Percentiles rank a stretch among this genome's conserved stretches.
These are phyloP conservation scores for Pyrenophora seminiperda DNA, from an alignment of 2,329 filamentous ascomycete species.

Conservation along the genomic window DNA sequence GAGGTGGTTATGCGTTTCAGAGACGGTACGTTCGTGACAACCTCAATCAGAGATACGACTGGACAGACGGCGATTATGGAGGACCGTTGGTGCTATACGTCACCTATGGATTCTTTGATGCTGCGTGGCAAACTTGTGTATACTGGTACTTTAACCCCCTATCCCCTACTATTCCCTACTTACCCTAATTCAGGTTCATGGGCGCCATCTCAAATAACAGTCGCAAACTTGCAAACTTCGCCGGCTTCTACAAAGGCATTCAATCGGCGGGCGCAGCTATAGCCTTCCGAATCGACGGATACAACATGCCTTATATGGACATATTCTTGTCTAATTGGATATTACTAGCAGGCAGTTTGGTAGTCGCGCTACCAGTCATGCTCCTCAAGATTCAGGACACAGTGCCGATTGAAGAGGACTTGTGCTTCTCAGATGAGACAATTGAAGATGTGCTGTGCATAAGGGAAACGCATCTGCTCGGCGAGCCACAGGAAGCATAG, in stretches of 20 bases:
- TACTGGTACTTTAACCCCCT: constrained; percentile 68
- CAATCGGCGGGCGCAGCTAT: constrained; percentile 81
- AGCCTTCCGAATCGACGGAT: constrained; percentile 69
- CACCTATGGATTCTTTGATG: constrained; percentile 85
- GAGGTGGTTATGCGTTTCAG: constrained; percentile 78
- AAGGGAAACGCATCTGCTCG: not conserved
- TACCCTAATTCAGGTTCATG: constrained; percentile 69
- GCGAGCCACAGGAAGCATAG: not conserved
- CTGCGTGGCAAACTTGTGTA: constrained; percentile 82
- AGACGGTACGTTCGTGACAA: constrained; percentile 55
- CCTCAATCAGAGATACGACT: constrained; percentile 57
- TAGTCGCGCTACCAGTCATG: constrained; percentile 78
- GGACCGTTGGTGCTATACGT: constrained; percentile 86
- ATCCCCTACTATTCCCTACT: not conserved
- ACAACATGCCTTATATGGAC: constrained; percentile 63
- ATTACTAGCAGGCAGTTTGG: constrained; percentile 69
- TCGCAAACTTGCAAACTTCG: constrained; percentile 85
- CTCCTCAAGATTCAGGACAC: constrained; percentile 76
- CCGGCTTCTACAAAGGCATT: constrained; percentile 85
- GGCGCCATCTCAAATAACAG: constrained; percentile 87
- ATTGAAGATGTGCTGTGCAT: constrained; percentile 17
- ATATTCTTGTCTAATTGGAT: constrained; percentile 79
- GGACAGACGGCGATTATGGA: constrained; percentile 67
- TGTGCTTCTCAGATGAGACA: constrained; percentile 82
- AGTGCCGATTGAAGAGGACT: constrained; percentile 67